These are phyloP conservation scores for Trichothecium sympodiale DNA, from an alignment of 2,329 filamentous ascomycete genomes.

Conservation along the genomic window DNA sequence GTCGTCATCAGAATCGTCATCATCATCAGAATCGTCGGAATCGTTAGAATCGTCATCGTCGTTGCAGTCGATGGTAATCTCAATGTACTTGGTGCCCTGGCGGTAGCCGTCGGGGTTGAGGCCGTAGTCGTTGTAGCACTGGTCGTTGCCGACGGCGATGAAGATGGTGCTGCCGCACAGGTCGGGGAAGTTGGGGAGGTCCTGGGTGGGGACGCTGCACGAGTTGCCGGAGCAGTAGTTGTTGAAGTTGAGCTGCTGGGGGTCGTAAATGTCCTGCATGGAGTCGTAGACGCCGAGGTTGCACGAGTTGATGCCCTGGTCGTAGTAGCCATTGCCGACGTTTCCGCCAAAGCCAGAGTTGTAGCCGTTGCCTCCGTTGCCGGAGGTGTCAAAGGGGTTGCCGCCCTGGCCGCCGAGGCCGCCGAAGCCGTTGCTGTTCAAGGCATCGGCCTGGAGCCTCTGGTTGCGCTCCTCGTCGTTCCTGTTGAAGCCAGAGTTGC, in stretches of 20 bases:
- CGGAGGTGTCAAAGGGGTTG: no score
- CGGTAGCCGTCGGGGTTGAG: slow-evolving; percentile 1
- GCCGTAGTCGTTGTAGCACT: slow-evolving; percentile 2
- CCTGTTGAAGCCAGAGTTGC: no score
- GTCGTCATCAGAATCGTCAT: not conserved
- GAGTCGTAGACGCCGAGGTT: slow-evolving; percentile 3
- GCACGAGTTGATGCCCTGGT: not conserved
- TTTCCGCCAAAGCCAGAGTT: not conserved
- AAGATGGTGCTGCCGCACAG: slow-evolving; percentile 2
- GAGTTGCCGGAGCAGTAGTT: slow-evolving; percentile 3
- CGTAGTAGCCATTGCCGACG: not conserved
- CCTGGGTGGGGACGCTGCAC: slow-evolving; percentile 3
- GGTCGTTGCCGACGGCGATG: slow-evolving; percentile 4
- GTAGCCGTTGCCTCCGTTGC: not conserved
- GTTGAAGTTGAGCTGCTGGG: slow-evolving; percentile 4
- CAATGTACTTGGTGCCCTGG: slow-evolving; percentile 1
- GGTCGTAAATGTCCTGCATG: not conserved
- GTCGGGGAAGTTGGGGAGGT: slow-evolving; percentile 1
- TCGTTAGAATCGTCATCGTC: not conserved
- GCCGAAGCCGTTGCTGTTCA: no score
- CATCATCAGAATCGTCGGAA: not conserved
- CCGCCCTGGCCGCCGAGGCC: no score
- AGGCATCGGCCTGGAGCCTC: no score
- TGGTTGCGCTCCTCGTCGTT: no score
- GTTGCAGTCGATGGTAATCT: not conserved